These are phyloP conservation scores for Hypoxylon sp. DNA, from an alignment of 2,329 filamentous ascomycete genomes.

Conservation along the genomic window DNA sequence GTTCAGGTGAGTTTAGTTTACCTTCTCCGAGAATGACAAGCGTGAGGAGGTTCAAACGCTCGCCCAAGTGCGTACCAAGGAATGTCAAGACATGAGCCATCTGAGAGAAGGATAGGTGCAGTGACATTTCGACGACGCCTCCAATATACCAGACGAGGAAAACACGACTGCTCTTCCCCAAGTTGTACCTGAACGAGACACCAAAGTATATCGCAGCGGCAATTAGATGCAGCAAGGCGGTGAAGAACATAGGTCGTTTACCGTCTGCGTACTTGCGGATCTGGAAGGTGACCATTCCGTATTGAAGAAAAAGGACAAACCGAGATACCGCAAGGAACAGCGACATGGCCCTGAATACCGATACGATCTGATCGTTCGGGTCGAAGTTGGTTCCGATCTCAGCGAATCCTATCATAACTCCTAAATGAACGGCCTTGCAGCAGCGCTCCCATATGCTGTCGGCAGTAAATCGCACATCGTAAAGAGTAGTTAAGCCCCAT, in stretches of 20 bases:
- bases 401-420: slow-evolving; percentile 75
- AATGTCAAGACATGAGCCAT: slow-evolving; percentile 72
- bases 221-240: slow-evolving; percentile 56
- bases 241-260: slow-evolving; percentile 56
- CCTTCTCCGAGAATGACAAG: slow-evolving; percentile 78
- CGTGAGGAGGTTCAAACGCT: slow-evolving; percentile 74
- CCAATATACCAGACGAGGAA: slow-evolving; percentile 68
- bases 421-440: slow-evolving; percentile 72
- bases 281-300: slow-evolving; percentile 64
- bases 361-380: slow-evolving; percentile 56
- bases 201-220: slow-evolving; percentile 60
- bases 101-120: slow-evolving; percentile 68
- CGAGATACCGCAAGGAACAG: slow-evolving; percentile 68
- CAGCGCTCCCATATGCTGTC: slow-evolving; percentile 75
- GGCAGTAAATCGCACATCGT: slow-evolving; percentile 75
- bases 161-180: slow-evolving; percentile 54
- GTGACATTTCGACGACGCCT: slow-evolving; percentile 66
- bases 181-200: slow-evolving; percentile 58
- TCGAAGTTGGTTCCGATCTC: slow-evolving; percentile 68
- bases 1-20: slow-evolving; percentile 16
- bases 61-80: slow-evolving; percentile 74
- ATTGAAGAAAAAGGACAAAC: slow-evolving; percentile 68
- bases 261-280: slow-evolving; percentile 59
- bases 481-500: slow-evolving; percentile 76
- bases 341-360: slow-evolving; percentile 61